A percentile compares a stretch with the other conserved stretches of the same genome.
phyloP scores from a whole-genome alignment of 345 rosid species.

The Eucalyptus cladocalyx region DNA sequence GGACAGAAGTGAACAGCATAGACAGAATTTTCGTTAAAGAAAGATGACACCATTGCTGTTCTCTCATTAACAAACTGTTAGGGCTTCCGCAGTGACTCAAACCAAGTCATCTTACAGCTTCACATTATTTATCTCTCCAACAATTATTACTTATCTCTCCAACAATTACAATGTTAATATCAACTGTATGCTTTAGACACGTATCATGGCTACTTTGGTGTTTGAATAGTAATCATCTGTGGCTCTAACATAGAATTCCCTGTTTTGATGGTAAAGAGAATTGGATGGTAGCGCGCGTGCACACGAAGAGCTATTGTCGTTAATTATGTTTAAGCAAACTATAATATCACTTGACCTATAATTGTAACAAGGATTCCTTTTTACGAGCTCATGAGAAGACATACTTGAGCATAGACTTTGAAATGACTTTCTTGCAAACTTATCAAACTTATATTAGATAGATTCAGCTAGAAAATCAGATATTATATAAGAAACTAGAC shows the following conservation, averaged over 20 bases:
- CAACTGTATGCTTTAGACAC: neutral
- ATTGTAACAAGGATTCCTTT: neutral
- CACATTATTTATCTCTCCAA: neutral
- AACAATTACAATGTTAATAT: neutral
- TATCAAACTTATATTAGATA: neutral
- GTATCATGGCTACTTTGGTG: neutral
- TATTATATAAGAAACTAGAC: neutral
- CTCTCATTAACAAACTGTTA: neutral
- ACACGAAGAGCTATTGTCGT: neutral
- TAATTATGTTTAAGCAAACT: neutral
- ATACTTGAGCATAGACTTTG: neutral
- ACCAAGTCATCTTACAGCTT: neutral
- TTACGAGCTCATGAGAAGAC: neutral
- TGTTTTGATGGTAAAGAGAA: neutral
- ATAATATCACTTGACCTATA: neutral
- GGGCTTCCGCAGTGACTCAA: rapidly evolving
- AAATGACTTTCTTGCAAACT: neutral
- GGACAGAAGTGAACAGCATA: neutral
- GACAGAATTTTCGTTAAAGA: neutral
- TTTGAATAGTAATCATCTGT: neutral
- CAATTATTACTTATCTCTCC: neutral
- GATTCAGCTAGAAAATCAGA: neutral
- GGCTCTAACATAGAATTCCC: neutral
- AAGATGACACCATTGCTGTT: neutral
- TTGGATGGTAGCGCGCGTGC: neutral